Base-by-base conservation (phyloP, 306 rosid species). In the Vachellia pachyceras region DNA sequence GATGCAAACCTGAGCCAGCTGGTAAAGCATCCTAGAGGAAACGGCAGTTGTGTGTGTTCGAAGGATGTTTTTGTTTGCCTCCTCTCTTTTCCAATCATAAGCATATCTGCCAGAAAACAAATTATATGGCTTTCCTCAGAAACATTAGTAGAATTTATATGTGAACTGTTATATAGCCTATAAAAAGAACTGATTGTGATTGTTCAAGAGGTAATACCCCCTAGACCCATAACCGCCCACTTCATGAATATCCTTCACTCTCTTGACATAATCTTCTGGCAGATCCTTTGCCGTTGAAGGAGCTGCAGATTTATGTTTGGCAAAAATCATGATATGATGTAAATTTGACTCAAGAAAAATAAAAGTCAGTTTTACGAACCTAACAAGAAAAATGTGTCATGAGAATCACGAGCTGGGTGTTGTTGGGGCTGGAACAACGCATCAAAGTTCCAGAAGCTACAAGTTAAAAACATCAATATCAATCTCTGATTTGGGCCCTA, bases 401-500 rank as follows among this genome's bases (percentile, higher is more conserved):
- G 99, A 9, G 99, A 88, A 90, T 93, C 99, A 64, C 99, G 96
- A 20, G 99, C 99, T 52, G 99, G 99, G 77, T 95, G 99, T 65
- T 95, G 99, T 82, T 95, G 99, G 15, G 99, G 98, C 87, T 95
- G 99, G 96, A 95, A 95, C 85, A 95, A 91, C 1, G 91, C 86
- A 74, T 93, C 99, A 50, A 93, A 95, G 84, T 95, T 95, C 98
- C 98, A 95, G 88, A 93, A 91, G 89, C 99, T 95, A 91, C 67
- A 84, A 69, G 64, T 68, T 83, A n/a, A 74, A 78, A 77, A 33
- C 80, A 78, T 8, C 13, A 22, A 55, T 20, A 55, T 55, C 63
- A 55, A 20, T 55, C 63, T 55, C 29, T 7, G 9, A 55, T 55
- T 55, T 55, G 12, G 63, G 33, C 33, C 7, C 63, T 7, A 55